Conservation (phyloP, 495 filamentous ascomycete genomes). For the Aspergillus nidulans region DNA sequence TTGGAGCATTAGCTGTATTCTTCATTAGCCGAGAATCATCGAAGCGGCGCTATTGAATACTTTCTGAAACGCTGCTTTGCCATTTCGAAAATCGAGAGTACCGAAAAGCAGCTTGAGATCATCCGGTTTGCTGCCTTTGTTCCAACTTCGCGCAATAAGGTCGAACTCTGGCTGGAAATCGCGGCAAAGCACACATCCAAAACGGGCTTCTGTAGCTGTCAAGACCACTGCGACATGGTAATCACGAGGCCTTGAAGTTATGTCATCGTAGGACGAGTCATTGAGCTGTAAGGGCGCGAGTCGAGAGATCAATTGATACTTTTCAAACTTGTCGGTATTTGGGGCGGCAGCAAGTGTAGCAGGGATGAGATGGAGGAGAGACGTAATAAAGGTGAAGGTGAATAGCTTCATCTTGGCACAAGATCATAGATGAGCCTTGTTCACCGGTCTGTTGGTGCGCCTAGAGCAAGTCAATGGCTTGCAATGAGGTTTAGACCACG, state of each 20-base stretch:
- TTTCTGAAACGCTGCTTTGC: conserved; percentile 81
- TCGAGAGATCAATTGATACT: conserved; percentile 63
- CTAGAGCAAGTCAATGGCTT: conserved; percentile 8
- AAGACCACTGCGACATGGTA: conserved; percentile 79
- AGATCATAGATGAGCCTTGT: background rate
- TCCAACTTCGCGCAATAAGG: conserved; percentile 81
- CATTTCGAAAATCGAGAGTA: conserved; percentile 84
- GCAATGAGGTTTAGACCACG: conserved; percentile 9
- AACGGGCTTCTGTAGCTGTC: conserved; percentile 80
- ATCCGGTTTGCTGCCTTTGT: conserved; percentile 67
- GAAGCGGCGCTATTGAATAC: conserved; percentile 43
- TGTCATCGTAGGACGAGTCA: conserved; percentile 66
- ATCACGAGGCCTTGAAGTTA: conserved; percentile 74
- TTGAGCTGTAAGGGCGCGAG: conserved; percentile 68
- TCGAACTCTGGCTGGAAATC: conserved; percentile 97
- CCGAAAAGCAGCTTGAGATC: conserved; percentile 73
- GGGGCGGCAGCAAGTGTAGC: conserved; percentile 30
- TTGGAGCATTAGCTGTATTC: conserved; percentile 77
- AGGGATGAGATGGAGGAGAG: conserved; percentile 46
- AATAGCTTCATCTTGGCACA: conserved; percentile 52
- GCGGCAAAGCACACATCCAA: conserved; percentile 79
- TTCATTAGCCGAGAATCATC: conserved; percentile 7
- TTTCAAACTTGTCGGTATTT: conserved; percentile 51
- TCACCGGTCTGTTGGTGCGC: background rate
- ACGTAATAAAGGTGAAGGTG: conserved; percentile 46